Base-by-base conservation (phyloP, 495 filamentous ascomycete species). In the Podospora appendiculata region DNA sequence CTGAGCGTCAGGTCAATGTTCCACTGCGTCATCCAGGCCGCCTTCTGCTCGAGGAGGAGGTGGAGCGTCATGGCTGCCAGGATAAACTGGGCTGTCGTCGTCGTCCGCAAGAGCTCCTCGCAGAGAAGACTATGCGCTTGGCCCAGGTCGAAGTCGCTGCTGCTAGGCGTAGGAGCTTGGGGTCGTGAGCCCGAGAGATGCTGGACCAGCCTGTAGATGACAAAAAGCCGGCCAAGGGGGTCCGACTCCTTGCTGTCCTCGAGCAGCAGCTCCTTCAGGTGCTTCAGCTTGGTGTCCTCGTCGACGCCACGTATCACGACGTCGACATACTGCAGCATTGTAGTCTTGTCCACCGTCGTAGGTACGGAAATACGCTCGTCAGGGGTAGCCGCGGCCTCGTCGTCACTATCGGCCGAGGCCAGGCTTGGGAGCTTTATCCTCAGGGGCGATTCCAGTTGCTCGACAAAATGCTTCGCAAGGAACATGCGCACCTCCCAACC, bases 1-100 rank as follows among this genome's bases (percentile, higher is more conserved):
- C 76, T 70, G 48, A 90, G 66, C 16, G 82, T 76, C 38, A 66
- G 70, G 50, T 89, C 87, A 54, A 89, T 80, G 62, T 87, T 86
- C 70, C 77, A 86, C 59, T 90, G 86, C 0, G 75, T 73, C 55
- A 89, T 78, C 32, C 73, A 68, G 25, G 72, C 62, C 40, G 71
- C 65, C 50, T 74, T 72, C 44, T 70, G 75, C 58, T 79, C 80
- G 32, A 88, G 74, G 25, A 87, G 71, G n/a, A 79, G 61, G 32
- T 75, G 59, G 47, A 85, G 58, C 11, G 68, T 74, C 52, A 82
- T 79, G 36, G 76, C 69, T 16, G 75, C 69, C n/a, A 83, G 69
- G 47, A 70, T 77, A 54, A 87, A 85, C 46, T 79, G 71, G 12
- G 73, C 8, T 1, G 50, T 25, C 10, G 43, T 41, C 10, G 32